These are phyloP conservation scores for Umbelopsis isabellina DNA, from an alignment of 192 early-diverging fungal genomes.

Conservation along the genomic window DNA sequence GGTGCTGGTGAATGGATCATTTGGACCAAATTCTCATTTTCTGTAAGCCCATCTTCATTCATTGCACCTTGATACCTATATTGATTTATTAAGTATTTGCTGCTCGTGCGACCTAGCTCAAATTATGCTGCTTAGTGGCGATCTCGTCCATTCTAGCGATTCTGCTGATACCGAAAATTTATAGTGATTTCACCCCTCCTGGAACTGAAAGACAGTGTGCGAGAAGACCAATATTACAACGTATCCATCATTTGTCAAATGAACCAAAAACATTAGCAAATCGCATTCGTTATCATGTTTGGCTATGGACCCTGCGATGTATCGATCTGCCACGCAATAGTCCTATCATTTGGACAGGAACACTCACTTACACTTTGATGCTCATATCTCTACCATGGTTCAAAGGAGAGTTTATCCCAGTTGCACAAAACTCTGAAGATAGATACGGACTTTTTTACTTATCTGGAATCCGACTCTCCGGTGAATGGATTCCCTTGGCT, in stretches of 20 bases:
- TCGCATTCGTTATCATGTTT: constrained; percentile 31
- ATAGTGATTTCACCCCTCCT: constrained; percentile 19
- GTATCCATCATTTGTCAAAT: constrained; percentile 47
- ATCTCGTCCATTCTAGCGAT: constrained; percentile 14
- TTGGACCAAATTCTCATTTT: constrained; percentile 54
- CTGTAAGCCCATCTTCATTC: constrained; percentile 47
- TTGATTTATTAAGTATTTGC: background rate
- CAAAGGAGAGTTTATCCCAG: constrained; percentile 68
- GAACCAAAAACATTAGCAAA: constrained; percentile 44
- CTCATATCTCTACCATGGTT: constrained; percentile 69
- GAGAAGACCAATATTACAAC: background rate
- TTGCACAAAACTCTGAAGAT: constrained; percentile 24
- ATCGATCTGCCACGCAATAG: constrained; percentile 26
- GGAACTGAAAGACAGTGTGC: background rate
- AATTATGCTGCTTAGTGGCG: constrained; percentile 24
- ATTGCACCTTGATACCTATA: background rate
- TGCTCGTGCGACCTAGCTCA: constrained; percentile 26
- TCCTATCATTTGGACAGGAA: constrained; percentile 36
- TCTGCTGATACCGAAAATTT: constrained; percentile 25
- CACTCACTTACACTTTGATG: constrained; percentile 42
- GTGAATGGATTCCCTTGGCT: constrained; percentile 53
- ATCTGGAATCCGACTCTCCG: constrained; percentile 49
- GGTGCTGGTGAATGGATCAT: constrained; percentile 78
- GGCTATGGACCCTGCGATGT: constrained; percentile 61
- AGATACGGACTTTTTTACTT: constrained; percentile 57